phyloP scores from a whole-genome alignment of 2,329 filamentous ascomycete species.

The Didymella exigua region DNA sequence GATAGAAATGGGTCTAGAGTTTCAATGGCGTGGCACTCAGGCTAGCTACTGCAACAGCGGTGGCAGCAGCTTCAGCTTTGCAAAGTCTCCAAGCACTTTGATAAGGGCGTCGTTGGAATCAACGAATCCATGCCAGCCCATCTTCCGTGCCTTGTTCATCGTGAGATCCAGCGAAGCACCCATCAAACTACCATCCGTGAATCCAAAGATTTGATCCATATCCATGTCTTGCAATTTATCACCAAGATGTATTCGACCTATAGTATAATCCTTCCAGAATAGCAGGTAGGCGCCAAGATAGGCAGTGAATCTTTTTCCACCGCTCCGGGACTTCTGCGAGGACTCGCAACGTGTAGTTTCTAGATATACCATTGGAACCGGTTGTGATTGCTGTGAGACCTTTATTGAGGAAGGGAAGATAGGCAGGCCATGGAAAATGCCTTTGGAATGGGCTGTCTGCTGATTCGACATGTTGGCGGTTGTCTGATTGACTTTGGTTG shows the following conservation, averaged over 20 bases:
- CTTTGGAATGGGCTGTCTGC: constrained; percentile 38
- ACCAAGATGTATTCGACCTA: constrained; percentile 52
- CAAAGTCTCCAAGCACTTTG: constrained; percentile 52
- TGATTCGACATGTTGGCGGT: constrained; percentile 27
- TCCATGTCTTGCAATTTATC: constrained; percentile 51
- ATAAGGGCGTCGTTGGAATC: constrained; percentile 53
- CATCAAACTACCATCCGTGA: constrained; percentile 52
- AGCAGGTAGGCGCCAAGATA: constrained; percentile 55
- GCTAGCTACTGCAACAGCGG: constrained; percentile 16
- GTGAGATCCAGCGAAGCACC: constrained; percentile 37
- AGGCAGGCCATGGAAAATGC: constrained; percentile 59
- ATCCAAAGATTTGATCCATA: constrained; percentile 54
- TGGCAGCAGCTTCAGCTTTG: constrained; percentile 52
- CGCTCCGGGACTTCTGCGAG: constrained; percentile 54
- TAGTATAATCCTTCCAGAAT: constrained; percentile 39
- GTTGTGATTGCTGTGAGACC: constrained; percentile 59
- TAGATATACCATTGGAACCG: constrained; percentile 61
- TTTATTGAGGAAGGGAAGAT: constrained; percentile 51
- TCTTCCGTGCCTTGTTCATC: constrained; percentile 54
- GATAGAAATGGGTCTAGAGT: no score
- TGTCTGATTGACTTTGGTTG: background rate
- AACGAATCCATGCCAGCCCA: constrained; percentile 56
- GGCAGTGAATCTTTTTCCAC: constrained; percentile 60
- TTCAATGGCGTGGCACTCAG: no score
- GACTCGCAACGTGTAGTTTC: constrained; percentile 58